Percentiles rank a stretch among this genome's conserved stretches.
Evolutionary conservation across 257 asterid species (phyloP).

Genomic region (Striga asiatica): DNA sequence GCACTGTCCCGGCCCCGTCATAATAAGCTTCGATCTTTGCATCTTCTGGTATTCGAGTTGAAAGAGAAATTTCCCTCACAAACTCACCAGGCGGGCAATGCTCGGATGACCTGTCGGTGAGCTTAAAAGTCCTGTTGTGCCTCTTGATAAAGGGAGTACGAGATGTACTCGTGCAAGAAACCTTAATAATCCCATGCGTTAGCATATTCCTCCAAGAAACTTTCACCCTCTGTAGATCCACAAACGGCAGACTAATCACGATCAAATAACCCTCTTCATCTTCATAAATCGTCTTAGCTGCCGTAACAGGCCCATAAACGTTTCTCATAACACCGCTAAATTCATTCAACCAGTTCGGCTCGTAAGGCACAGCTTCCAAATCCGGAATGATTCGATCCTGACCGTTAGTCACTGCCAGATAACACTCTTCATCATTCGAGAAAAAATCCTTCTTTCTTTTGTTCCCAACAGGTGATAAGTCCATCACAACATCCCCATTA

Average conservation of each 20-base stretch:
- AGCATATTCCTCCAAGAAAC: conserved; percentile 49
- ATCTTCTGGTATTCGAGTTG: conserved; percentile 63
- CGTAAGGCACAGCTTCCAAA: conserved; percentile 22
- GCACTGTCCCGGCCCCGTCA: conserved; percentile 53
- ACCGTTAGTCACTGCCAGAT: conserved; percentile 18
- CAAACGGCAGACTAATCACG: conserved; percentile 34
- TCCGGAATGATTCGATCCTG: conserved; percentile 23
- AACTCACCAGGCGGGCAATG: conserved; percentile 74
- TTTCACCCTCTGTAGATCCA: conserved; percentile 42
- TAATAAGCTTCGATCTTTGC: conserved; percentile 74
- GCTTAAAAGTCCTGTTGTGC: conserved; percentile 47
- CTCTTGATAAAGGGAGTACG: conserved; percentile 57
- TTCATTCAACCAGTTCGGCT: conserved; percentile 37
- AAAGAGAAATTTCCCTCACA: conserved; percentile 52
- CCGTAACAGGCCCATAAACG: conserved; percentile 39
- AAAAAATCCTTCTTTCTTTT: conserved; percentile 51
- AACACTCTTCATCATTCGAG: conserved; percentile 26
- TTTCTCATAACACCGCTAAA: conserved; percentile 43
- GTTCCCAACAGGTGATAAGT: conserved; percentile 38
- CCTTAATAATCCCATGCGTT: conserved; percentile 57
- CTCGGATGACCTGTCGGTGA: conserved; percentile 66
- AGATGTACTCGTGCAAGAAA: conserved; percentile 50
- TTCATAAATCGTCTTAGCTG: conserved; percentile 44
- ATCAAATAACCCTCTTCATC: conserved; percentile 51
- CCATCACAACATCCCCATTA: conserved; percentile 32